These are phyloP conservation scores for Colletotrichum cuscutae DNA, from an alignment of 2,329 filamentous ascomycete genomes.

Conservation along the genomic window DNA sequence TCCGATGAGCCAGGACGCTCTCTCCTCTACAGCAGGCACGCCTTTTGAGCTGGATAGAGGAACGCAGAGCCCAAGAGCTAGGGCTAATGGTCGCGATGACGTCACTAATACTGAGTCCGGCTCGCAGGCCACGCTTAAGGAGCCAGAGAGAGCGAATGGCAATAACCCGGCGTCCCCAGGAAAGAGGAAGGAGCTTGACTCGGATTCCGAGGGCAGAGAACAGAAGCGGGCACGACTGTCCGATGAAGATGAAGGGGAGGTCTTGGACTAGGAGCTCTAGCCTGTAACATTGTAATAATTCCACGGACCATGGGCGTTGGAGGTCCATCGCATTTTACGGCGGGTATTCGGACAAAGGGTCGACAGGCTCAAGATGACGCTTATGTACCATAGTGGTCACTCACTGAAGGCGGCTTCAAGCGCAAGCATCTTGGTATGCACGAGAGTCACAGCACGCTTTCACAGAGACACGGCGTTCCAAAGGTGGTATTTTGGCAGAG, in stretches of 20 bases:
- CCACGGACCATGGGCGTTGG: constrained; percentile 23
- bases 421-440: background rate
- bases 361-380: background rate
- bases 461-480: constrained; percentile 19
- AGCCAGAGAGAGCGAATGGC: constrained; percentile 39
- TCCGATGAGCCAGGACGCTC: constrained; percentile 52
- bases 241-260: constrained; percentile 59
- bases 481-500: background rate
- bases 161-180: constrained; percentile 48
- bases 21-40: constrained; percentile 61
- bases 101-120: constrained; percentile 45
- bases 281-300: constrained; percentile 23
- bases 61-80: constrained; percentile 59
- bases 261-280: constrained; percentile 37
- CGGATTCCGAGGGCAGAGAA: constrained; percentile 48
- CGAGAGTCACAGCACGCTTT: background rate
- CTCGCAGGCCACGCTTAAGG: constrained; percentile 47
- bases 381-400: constrained; percentile 16
- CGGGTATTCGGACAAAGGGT: background rate
- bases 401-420: background rate
- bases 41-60: constrained; percentile 58
- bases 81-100: constrained; percentile 52
- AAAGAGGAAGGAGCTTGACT: constrained; percentile 55
- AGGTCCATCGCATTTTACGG: constrained; percentile 5
- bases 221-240: constrained; percentile 58